Conservation (phyloP, 78 protist species). For the Pigoraptor vietnamica region DNA sequence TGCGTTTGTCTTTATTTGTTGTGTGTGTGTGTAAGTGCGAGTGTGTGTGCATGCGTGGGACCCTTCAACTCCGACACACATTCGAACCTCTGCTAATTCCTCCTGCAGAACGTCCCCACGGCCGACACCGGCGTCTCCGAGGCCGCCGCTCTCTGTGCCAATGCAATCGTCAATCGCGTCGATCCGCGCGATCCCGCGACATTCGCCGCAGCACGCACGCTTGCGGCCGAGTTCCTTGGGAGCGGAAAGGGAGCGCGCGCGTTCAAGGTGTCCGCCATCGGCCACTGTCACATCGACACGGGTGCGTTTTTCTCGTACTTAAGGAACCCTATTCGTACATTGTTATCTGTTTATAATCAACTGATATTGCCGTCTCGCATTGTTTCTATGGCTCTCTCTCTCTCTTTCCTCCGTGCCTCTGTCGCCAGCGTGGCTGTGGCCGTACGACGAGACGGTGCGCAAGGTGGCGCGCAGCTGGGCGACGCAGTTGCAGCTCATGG, state of each 20-base stretch:
- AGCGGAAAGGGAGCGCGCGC: slow-evolving; percentile 20
- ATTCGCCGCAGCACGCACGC: not conserved
- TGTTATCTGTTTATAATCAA: not conserved
- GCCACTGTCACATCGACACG: slow-evolving; percentile 64
- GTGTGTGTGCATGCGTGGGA: not conserved
- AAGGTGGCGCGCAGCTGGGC: slow-evolving; percentile 58
- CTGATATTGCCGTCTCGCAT: too few species aligned
- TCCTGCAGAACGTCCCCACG: not conserved
- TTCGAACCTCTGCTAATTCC: not conserved
- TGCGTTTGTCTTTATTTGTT: too few species aligned
- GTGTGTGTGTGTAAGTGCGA: not conserved
- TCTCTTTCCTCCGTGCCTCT: not conserved
- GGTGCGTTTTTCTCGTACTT: not conserved
- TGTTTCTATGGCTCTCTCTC: not conserved
- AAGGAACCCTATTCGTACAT: too few species aligned
- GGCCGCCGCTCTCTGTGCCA: slow-evolving; percentile 24
- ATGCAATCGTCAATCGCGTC: slow-evolving; percentile 31
- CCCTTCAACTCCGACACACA: not conserved
- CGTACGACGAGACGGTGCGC: slow-evolving; percentile 50
- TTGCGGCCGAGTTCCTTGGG: slow-evolving; percentile 27
- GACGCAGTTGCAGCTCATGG: slow-evolving; percentile 48
- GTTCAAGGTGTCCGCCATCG: slow-evolving; percentile 28
- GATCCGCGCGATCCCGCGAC: not conserved
- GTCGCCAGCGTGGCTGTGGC: slow-evolving; percentile 75
- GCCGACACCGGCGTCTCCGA: not conserved